phyloP scores from a whole-genome alignment of 148 eudicot species.

The Cornus controversa region DNA sequence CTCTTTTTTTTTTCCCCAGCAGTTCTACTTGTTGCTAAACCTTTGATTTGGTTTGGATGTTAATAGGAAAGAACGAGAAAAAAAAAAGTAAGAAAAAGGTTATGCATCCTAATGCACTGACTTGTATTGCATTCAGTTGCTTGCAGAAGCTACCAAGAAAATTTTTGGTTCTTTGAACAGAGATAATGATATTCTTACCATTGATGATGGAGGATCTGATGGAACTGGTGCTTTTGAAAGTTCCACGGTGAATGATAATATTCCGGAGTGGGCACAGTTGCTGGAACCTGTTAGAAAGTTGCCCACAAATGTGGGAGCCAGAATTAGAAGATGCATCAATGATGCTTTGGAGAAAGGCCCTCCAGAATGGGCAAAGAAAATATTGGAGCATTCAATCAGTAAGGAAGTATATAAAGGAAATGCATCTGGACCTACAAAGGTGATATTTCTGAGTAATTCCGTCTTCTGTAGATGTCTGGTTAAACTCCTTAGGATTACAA shows the following conservation, averaged over 20 bases:
- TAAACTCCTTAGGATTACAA: constrained; percentile 2
- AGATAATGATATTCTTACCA: constrained; percentile 29
- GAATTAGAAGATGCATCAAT: constrained; percentile 62
- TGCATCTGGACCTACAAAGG: constrained; percentile 89
- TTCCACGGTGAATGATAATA: constrained; percentile 26
- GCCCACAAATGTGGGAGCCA: constrained; percentile 86
- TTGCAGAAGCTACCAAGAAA: constrained; percentile 58
- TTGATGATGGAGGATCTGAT: constrained; percentile 53
- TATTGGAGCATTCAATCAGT: constrained; percentile 70
- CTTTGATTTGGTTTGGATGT: no score
- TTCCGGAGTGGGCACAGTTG: constrained; percentile 66
- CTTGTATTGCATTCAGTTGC: constrained; percentile 46
- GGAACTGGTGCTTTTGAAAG: constrained; percentile 34
- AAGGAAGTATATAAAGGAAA: constrained; percentile 80
- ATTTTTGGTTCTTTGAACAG: constrained; percentile 46
- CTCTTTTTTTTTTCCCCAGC: neutral
- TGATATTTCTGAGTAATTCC: constrained; percentile 16
- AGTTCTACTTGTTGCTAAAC: neutral
- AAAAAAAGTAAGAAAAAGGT: neutral
- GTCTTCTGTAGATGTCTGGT: neutral
- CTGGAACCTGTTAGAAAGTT: constrained; percentile 74
- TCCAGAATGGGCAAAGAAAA: constrained; percentile 75
- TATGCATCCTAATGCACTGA: constrained; percentile 17
- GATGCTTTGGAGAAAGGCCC: constrained; percentile 64
- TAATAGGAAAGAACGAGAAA: neutral